Conservation (phyloP, 768 basidiomycete species). For the Cystobasidium ongulense region DNA sequence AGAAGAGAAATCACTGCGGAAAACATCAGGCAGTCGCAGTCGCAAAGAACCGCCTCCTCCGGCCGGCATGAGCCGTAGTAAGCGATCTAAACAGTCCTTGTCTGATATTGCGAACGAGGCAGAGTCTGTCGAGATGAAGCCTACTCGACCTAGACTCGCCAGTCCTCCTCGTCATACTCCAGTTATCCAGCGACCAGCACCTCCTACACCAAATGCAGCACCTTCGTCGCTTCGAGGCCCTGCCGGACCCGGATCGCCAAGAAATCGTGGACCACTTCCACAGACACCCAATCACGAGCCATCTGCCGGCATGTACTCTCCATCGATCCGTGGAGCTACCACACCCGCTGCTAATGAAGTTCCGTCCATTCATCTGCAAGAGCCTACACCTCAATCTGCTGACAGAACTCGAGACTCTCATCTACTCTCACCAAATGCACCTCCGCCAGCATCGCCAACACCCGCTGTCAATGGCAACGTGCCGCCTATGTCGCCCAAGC, state of each 20-base stretch:
- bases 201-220: not conserved
- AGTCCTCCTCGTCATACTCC: not conserved
- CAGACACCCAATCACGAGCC: conserved; percentile 8
- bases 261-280: conserved; percentile 36
- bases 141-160: conserved; percentile 4
- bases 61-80: conserved; percentile 34
- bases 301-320: not conserved
- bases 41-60: conserved; percentile 32
- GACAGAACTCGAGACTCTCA: not conserved
- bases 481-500: conserved; percentile 39
- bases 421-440: conserved; percentile 19
- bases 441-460: conserved; percentile 31
- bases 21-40: not conserved
- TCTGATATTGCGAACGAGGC: conserved; percentile 35
- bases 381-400: conserved; percentile 18
- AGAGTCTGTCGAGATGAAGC: not conserved
- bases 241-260: conserved; percentile 40
- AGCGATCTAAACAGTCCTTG: conserved; percentile 38
- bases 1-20: conserved; percentile 44
- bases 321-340: not conserved
- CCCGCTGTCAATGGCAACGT: not conserved
- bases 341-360: conserved; percentile 27
- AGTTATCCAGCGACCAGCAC: not conserved
- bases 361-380: conserved; percentile 43
- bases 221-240: not conserved